A percentile compares a stretch with the other conserved stretches of the same genome.
Evolutionary conservation across 257 asterid species (phyloP).

Genomic region (Solanum okadae): DNA sequence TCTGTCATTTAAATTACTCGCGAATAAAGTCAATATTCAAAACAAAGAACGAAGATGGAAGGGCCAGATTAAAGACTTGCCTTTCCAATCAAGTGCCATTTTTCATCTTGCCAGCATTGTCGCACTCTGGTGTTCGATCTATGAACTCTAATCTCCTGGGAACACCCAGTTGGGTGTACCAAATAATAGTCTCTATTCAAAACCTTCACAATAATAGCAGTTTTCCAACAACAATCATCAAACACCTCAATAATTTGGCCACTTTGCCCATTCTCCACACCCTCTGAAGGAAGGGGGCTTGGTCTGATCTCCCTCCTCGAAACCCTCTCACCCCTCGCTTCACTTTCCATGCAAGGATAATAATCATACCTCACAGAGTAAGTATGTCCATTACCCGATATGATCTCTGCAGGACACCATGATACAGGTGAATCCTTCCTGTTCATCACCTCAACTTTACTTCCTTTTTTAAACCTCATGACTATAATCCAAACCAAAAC

Average conservation of each 20-base stretch:
- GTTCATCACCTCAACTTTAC: conserved; percentile 29
- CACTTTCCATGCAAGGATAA: neutral
- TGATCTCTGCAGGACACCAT: conserved; percentile 31
- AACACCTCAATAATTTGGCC: conserved; percentile 37
- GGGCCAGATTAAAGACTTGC: neutral
- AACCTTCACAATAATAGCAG: conserved; percentile 29
- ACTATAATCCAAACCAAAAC: neutral
- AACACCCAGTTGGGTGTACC: conserved; percentile 28
- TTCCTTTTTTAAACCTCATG: conserved; percentile 31
- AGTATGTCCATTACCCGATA: conserved; percentile 10
- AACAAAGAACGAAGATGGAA: neutral
- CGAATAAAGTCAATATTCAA: neutral
- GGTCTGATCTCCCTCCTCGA: conserved; percentile 26
- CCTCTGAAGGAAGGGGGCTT: conserved; percentile 12
- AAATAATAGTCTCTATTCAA: conserved; percentile 4
- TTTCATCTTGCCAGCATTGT: conserved; percentile 29
- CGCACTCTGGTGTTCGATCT: conserved; percentile 20
- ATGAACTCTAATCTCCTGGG: conserved; percentile 15
- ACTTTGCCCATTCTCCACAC: conserved; percentile 11
- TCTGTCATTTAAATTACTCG: neutral
- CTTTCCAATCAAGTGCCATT: conserved; percentile 36
- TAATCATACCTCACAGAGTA: conserved; percentile 20
- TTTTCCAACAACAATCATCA: conserved; percentile 22
- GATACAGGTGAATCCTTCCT: conserved; percentile 22
- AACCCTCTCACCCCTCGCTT: conserved; percentile 5